These are phyloP conservation scores for Rubia yunnanensis DNA, from an alignment of 257 asterid species.

Conservation along the genomic window DNA sequence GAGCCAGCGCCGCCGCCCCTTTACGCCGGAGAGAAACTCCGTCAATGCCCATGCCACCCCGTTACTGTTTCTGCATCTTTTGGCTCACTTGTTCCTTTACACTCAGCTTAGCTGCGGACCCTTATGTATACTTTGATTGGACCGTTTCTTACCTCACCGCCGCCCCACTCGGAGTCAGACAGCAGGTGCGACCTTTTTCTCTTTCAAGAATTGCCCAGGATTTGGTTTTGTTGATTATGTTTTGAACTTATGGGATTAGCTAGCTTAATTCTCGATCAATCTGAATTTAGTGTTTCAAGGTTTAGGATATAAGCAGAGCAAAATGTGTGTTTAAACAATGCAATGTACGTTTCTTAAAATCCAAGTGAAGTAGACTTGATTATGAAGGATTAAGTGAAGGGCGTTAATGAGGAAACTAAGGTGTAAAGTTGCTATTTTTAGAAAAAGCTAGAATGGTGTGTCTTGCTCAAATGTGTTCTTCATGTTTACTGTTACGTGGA, in stretches of 20 bases:
- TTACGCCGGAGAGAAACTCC: neutral
- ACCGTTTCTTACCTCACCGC: constrained; percentile 73
- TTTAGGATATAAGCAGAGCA: too few species aligned
- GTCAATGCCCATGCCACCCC: constrained; percentile 38
- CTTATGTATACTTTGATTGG: constrained; percentile 72
- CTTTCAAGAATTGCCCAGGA: neutral
- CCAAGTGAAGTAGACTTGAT: too few species aligned
- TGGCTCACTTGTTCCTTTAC: constrained; percentile 26
- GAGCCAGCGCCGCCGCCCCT: neutral
- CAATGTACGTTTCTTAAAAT: too few species aligned
- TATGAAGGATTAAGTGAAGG: too few species aligned
- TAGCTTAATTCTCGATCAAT: neutral
- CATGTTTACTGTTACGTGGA: neutral
- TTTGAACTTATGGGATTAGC: neutral
- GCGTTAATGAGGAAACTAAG: too few species aligned
- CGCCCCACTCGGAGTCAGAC: constrained; percentile 76
- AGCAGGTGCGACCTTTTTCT: constrained; percentile 40
- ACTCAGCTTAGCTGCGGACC: constrained; percentile 50
- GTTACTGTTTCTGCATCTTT: constrained; percentile 22
- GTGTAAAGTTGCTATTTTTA: too few species aligned
- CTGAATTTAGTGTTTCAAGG: neutral
- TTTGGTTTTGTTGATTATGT: neutral
- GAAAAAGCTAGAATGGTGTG: too few species aligned
- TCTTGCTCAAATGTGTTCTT: neutral
- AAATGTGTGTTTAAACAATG: too few species aligned